Base-by-base conservation (phyloP, 2,329 filamentous ascomycete species). In the Arthroderma uncinatum region DNA sequence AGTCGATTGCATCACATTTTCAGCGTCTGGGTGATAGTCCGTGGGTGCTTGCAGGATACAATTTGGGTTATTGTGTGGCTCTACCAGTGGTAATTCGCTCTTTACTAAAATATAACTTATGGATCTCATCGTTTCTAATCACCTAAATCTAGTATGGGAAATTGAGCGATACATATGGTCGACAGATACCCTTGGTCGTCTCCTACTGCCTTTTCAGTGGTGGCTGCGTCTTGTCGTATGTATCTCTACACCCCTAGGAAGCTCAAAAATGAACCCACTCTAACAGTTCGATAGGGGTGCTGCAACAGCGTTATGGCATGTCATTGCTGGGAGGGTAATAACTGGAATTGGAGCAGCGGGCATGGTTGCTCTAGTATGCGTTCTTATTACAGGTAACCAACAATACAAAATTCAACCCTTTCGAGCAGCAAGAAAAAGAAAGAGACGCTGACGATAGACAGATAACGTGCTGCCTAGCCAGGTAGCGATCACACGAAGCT, bases 211-310 rank as follows among this genome's bases (percentile, higher is more conserved):
- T 54, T 19, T 54, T 54, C 23, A 54, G 33, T n/a, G 10, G 33
- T 14, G 52, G 52, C 19, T 54, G 52, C 36, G 33, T 54, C 16
- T n/a, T 54, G 23, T 54, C 52, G 52, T 54, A 40, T 25, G 52
- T 39, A 6, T 19, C 12, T 21, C 23, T 25, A 14, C 12, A 37
- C 8, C 4, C 21, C 5, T 4, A 19, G 10, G 6, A 2, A 25
- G n/a, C n/a, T 2, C 16, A 42, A 4, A 8, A 16, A 6, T 3
- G 5, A 12, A 33, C n/a, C 25, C 12, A 33, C 7, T 50, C 47
- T 50, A 33, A 50, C 28, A 19, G 21, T 12, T 14, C 2, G 5
- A 19, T 33, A 54, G 52, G 33, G 36, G 33, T n/a, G 14, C 23
- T 14, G 52, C 52, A n/a, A 10, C 19, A 7, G 19, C 52, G 14